These are phyloP conservation scores for Phytopythium litorale DNA, from an alignment of 352 stramenopile genomes.

Conservation along the genomic window DNA sequence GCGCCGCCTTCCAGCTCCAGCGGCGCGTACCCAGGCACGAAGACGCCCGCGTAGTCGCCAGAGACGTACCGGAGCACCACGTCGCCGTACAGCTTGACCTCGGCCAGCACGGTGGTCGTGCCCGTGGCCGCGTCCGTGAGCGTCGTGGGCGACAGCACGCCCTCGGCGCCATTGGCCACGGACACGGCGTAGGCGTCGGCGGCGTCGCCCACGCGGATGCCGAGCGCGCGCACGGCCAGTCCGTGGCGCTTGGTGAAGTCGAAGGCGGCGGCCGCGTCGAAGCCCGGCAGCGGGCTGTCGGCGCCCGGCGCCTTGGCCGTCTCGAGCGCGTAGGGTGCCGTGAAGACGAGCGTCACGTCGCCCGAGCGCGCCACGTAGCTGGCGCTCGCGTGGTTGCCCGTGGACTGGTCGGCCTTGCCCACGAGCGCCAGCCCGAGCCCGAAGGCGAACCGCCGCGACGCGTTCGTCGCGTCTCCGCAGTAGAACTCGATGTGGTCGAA, in stretches of 20 bases:
- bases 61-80: conserved; percentile 87
- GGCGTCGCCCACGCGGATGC: conserved; percentile 79
- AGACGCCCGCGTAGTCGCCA: conserved; percentile 67
- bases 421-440: conserved; percentile 81
- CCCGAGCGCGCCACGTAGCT: conserved; percentile 84
- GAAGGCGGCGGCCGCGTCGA: conserved; percentile 56
- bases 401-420: conserved; percentile 84
- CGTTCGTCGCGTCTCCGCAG: conserved; percentile 75
- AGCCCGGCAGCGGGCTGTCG: conserved; percentile 56
- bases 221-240: conserved; percentile 70
- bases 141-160: conserved; percentile 50
- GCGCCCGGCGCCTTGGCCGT: conserved; percentile 52
- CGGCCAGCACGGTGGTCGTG: conserved; percentile 55
- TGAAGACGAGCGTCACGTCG: conserved; percentile 86
- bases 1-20: conserved; percentile 88
- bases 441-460: conserved; percentile 73
- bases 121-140: conserved; percentile 57
- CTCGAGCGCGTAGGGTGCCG: conserved; percentile 79
- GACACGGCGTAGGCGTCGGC: conserved; percentile 72
- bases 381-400: conserved; percentile 80
- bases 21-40: conserved; percentile 72
- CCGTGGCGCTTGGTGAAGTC: conserved; percentile 85
- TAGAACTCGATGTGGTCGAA: conserved; percentile 89
- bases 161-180: conserved; percentile 62
- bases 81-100: conserved; percentile 87